Percentiles rank a stretch among this genome's conserved stretches.
Evolutionary conservation across 2,329 filamentous ascomycete species (phyloP).

Genomic region (Biscogniauxia sp.): DNA sequence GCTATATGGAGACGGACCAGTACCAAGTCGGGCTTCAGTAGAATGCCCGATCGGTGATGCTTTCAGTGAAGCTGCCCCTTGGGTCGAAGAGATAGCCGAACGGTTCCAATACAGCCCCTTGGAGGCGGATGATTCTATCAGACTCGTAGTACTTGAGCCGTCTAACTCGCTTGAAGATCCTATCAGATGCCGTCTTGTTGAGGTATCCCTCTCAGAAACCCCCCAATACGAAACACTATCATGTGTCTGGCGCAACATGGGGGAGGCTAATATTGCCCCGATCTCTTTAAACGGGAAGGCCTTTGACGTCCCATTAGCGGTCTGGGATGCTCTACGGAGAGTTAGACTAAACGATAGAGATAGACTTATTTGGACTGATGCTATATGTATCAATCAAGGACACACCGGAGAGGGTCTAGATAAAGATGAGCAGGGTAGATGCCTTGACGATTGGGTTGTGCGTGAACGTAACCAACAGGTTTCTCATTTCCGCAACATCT

Average conservation of each 20-base stretch:
- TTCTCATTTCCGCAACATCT: slow-evolving; percentile 3
- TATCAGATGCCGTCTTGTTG: slow-evolving; percentile 12
- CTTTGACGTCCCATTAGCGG: slow-evolving; percentile 7
- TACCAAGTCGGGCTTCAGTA: not conserved
- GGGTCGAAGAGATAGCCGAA: slow-evolving; percentile 11
- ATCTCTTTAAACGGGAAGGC: slow-evolving; percentile 10
- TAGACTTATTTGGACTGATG: not conserved
- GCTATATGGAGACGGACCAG: too few relatives aligned
- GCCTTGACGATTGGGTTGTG: not conserved
- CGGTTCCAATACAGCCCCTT: slow-evolving; percentile 9
- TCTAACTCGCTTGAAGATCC: slow-evolving; percentile 10
- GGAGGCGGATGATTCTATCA: slow-evolving; percentile 2
- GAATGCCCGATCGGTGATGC: not conserved
- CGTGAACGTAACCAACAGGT: not conserved
- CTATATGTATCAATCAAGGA: too few relatives aligned
- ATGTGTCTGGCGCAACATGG: slow-evolving; percentile 9
- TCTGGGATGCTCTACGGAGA: slow-evolving; percentile 7
- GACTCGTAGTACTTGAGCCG: slow-evolving; percentile 12
- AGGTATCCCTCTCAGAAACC: not conserved
- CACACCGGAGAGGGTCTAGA: not conserved
- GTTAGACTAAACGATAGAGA: slow-evolving; percentile 5
- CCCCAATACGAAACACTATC: slow-evolving; percentile 13
- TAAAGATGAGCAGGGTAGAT: slow-evolving; percentile 3
- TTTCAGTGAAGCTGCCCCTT: slow-evolving; percentile 5
- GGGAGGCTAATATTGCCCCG: slow-evolving; percentile 2